Conservation (phyloP, 257 asterid species). For the Perilla frutescens region DNA sequence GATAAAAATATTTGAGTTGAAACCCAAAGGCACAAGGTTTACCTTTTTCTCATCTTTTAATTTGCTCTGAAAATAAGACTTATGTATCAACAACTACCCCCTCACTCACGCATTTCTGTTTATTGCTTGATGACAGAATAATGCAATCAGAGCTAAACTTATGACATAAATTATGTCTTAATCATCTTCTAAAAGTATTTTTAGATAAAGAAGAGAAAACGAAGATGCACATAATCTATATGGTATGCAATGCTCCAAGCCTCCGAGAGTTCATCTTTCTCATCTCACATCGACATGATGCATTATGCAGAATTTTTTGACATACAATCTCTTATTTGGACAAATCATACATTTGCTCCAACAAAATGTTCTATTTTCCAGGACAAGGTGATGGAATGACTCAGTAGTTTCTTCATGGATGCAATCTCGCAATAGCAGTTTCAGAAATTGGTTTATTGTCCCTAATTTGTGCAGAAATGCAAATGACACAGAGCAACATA, state of each 20-base stretch:
- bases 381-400: not conserved
- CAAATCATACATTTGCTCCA: not conserved
- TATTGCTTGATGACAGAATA: not conserved
- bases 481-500: not conserved
- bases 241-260: not conserved
- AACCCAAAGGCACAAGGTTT: not conserved
- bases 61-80: not conserved
- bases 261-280: not conserved
- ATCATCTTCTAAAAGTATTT: constrained; percentile 12
- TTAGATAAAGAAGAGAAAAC: not conserved
- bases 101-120: not conserved
- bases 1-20: not conserved
- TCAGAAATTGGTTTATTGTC: constrained; percentile 11
- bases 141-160: not conserved
- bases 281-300: not conserved
- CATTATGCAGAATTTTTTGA: not conserved
- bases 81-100: not conserved
- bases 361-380: not conserved
- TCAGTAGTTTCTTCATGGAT: not conserved
- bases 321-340: constrained; percentile 8
- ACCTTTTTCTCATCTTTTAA: not conserved
- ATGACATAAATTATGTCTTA: not conserved
- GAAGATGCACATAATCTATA: not conserved
- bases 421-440: not conserved
- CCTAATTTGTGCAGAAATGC: constrained; percentile 12